Evolutionary conservation across 2,329 filamentous ascomycete species (phyloP).

Genomic region (Biscogniauxia mediterranea): DNA sequence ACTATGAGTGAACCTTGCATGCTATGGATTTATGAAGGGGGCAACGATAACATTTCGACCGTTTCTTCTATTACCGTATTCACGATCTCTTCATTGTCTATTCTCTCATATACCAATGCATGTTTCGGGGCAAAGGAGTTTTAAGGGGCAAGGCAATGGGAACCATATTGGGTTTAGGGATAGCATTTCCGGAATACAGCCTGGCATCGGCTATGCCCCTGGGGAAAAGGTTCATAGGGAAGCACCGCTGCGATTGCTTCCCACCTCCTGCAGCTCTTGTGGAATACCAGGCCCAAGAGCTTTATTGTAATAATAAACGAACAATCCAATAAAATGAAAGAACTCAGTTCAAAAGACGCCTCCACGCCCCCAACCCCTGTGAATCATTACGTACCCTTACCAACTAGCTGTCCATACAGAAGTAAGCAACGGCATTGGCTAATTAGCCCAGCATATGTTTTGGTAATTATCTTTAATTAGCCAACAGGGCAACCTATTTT

Average conservation of each 20-base stretch:
- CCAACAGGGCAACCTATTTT: neutral
- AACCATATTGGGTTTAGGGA: constrained; percentile 15
- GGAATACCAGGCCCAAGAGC: constrained; percentile 19
- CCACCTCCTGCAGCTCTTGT: constrained; percentile 24
- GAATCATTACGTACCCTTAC: neutral
- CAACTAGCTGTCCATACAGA: neutral
- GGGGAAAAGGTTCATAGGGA: constrained; percentile 18
- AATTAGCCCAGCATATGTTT: neutral
- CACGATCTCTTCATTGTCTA: constrained; percentile 26
- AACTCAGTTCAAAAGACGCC: constrained; percentile 1
- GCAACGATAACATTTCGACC: constrained; percentile 23
- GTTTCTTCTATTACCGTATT: constrained; percentile 26
- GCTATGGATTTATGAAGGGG: constrained; percentile 30
- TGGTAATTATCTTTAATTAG: neutral
- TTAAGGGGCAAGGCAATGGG: constrained; percentile 11
- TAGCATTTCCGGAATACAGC: constrained; percentile 23
- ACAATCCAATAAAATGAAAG: constrained; percentile 15
- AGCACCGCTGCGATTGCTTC: constrained; percentile 31
- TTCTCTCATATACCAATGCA: constrained; percentile 33
- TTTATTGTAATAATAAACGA: constrained; percentile 22
- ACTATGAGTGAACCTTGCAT: constrained; percentile 21
- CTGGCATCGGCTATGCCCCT: constrained; percentile 19
- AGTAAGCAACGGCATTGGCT: neutral
- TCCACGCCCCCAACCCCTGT: neutral
- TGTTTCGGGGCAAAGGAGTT: constrained; percentile 26